Base-by-base conservation (phyloP, 2,329 filamentous ascomycete species). In the Clarireedia sp. region DNA sequence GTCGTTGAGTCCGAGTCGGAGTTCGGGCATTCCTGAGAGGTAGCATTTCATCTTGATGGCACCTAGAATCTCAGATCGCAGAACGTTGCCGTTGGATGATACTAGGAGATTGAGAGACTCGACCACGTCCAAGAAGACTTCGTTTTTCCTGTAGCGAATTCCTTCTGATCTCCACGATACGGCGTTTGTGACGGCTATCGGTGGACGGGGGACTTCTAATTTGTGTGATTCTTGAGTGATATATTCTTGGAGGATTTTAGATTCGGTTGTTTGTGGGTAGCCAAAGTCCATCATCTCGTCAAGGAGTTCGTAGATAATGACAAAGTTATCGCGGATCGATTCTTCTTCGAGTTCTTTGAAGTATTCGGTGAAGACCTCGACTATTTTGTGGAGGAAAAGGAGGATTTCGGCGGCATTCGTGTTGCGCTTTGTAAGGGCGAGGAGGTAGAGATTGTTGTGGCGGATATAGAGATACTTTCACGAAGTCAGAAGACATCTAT, bases 201-300 rank as follows among this genome's bases (percentile, higher is more conserved):
- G 94, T 41, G 94, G 92, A 9, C 94, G 85, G 36, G 94, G 92
- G 57, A 97, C 86, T 72, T 99, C 94, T 59, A 99, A 83, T 75
- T 97, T 97, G 78, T 99, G 94, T 53, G 91, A 96, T 74, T 99
- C 94, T 73, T 99, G 94, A 41, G 94, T 99, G 71, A 99, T 99
- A 76, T 96, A 96, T 77, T 99, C 94, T 73, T 99, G 94, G 59
- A 99, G 77, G 71, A 99, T 99, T 81, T 99, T 99, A 71, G 84
- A 89, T 73, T 99, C 94, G 63, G 94, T 99, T 9, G 94, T 99
- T 73, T 99, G 94, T 5, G 94, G 94, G 72, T 99, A 96, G 61
- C 94, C 94, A 78, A 99, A 99, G 74, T 99, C 94, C 94, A 99
- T 99, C 94, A 99, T 99, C 77, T 99, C 94, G 70, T 99, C 94